A percentile compares a stretch with the other conserved stretches of the same genome.
Conservation (phyloP, 2,329 filamentous ascomycete species). For the Colletotrichum costaricense region DNA sequence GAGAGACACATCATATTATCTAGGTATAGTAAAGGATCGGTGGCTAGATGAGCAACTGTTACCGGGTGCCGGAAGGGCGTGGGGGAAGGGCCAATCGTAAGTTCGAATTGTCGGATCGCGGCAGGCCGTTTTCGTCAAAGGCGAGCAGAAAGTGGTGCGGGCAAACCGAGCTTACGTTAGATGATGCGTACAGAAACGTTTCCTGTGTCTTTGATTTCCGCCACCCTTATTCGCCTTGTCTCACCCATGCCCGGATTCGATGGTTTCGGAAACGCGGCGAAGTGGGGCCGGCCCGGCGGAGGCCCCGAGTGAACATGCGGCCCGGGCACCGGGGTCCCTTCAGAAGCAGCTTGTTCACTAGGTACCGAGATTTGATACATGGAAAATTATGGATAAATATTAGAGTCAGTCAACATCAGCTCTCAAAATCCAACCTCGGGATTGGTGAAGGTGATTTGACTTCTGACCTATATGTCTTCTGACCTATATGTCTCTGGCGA, state of each 20-base stretch:
- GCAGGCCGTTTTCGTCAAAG: slow-evolving; percentile 10
- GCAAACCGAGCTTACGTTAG: not conserved
- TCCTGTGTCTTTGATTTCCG: not conserved
- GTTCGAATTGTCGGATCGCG: not conserved
- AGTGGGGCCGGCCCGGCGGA: not conserved
- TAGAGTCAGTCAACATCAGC: too few species aligned
- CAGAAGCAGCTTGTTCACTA: not conserved
- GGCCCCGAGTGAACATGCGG: too few species aligned
- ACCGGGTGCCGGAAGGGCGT: too few species aligned
- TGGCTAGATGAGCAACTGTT: too few species aligned
- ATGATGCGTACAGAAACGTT: not conserved
- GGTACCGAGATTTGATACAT: too few species aligned
- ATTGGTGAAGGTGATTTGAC: too few species aligned
- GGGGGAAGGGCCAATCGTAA: not conserved
- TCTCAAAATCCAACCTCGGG: too few species aligned
- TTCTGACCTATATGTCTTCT: too few species aligned
- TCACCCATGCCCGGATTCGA: not conserved
- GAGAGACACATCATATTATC: too few species aligned
- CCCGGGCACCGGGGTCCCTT: not conserved
- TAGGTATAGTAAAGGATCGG: too few species aligned
- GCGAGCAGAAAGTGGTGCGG: not conserved
- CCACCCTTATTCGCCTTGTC: not conserved
- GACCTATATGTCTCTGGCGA: too few species aligned
- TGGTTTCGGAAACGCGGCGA: not conserved
- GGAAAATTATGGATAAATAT: too few species aligned